These are phyloP conservation scores for Fusarium papillatum DNA, from an alignment of 2,329 filamentous ascomycete species.

Conservation along the genomic window DNA sequence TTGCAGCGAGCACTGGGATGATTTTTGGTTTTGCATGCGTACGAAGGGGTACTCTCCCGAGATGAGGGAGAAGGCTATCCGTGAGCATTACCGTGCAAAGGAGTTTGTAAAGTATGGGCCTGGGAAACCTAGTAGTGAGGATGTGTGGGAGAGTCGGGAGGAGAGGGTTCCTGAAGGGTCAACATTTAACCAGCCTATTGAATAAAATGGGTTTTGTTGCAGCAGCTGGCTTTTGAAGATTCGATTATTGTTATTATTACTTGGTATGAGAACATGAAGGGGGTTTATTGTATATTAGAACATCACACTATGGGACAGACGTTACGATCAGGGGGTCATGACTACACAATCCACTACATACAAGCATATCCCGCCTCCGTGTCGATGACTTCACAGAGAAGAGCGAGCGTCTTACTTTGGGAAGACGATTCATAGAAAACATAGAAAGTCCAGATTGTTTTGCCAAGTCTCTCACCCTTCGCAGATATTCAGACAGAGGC, in stretches of 20 bases:
- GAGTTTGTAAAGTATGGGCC: conserved; percentile 73
- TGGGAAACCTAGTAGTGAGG: conserved; percentile 81
- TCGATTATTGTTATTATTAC: background rate
- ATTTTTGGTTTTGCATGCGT: conserved; percentile 99
- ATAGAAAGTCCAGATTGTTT: background rate
- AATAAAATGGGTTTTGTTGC: conserved; percentile 35
- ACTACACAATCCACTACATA: background rate
- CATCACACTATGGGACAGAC: background rate
- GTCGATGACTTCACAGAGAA: background rate
- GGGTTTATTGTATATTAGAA: background rate
- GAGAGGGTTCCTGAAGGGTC: conserved; percentile 66
- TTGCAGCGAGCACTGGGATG: conserved; percentile 89
- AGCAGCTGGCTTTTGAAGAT: background rate
- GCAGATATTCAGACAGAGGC: background rate
- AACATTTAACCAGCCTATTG: conserved; percentile 59
- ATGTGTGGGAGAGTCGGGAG: conserved; percentile 86
- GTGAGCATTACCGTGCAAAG: conserved; percentile 77
- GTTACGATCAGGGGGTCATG: background rate
- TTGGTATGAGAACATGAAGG: background rate
- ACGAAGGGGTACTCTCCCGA: conserved; percentile 73
- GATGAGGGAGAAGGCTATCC: conserved; percentile 72
- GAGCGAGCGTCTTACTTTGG: too few species aligned
- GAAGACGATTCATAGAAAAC: background rate
- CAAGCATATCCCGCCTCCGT: background rate
- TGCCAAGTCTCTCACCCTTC: background rate